Conservation (phyloP, 2,329 filamentous ascomycete genomes). For the Alternaria brassicicola region DNA sequence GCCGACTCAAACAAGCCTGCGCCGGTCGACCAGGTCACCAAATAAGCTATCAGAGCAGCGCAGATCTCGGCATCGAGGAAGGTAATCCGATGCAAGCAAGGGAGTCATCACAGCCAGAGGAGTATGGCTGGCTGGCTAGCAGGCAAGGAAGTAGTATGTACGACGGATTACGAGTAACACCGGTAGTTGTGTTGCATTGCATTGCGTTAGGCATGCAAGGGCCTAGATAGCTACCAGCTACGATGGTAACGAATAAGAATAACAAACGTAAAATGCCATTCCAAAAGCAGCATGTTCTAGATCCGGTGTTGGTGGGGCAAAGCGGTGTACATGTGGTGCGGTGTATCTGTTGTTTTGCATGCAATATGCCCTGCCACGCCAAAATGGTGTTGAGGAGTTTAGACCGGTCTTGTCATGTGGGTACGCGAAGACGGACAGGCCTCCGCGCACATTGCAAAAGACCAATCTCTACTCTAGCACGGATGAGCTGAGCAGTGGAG, state of each 20-base stretch:
- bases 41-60: constrained; percentile 11
- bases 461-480: not conserved
- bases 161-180: not conserved
- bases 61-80: constrained; percentile 1
- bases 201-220: not conserved
- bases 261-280: not conserved
- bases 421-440: not conserved
- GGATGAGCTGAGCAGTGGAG: not conserved
- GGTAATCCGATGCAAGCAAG: not conserved
- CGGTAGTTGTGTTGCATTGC: constrained; percentile 2
- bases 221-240: constrained; percentile 1
- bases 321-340: constrained; percentile 12
- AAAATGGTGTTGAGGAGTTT: constrained; percentile 2
- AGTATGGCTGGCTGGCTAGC: not conserved
- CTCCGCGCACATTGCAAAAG: not conserved
- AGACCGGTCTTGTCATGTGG: not conserved
- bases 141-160: not conserved
- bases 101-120: not conserved
- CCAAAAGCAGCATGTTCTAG: not conserved
- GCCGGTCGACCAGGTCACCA: constrained; percentile 27
- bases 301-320: constrained; percentile 1
- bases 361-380: constrained; percentile 5
- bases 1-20: constrained; percentile 30
- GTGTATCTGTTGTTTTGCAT: constrained; percentile 5
- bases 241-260: not conserved